Percentiles rank a stretch among this genome's conserved stretches.
Evolutionary conservation across 2,329 filamentous ascomycete genomes (phyloP).

Genomic region (Anthostomella pinea): DNA sequence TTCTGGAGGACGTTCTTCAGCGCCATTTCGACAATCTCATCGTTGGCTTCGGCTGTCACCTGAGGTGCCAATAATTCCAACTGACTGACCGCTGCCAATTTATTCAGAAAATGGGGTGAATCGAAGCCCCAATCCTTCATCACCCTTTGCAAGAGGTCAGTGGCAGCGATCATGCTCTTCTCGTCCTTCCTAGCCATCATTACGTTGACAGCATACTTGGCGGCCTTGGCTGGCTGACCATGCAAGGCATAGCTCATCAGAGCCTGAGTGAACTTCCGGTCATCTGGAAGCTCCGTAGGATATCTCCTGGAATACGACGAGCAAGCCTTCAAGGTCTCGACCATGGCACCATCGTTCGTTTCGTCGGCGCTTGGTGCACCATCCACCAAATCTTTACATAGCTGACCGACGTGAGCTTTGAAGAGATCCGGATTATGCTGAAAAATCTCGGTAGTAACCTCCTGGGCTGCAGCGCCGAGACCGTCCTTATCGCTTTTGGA

Average conservation of each 20-base stretch:
- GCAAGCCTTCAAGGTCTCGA: conserved; percentile 90
- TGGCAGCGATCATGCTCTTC: conserved; percentile 78
- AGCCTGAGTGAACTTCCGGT: conserved; percentile 77
- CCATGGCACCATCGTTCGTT: conserved; percentile 69
- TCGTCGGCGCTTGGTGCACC: conserved; percentile 70
- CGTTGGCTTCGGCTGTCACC: conserved; percentile 69
- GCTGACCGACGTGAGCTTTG: conserved; percentile 85
- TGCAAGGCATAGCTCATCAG: conserved; percentile 80
- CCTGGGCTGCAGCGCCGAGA: conserved; percentile 76
- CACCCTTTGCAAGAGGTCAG: conserved; percentile 74
- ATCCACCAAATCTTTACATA: conserved; percentile 81
- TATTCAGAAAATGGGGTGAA: conserved; percentile 71
- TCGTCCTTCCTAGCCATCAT: conserved; percentile 72
- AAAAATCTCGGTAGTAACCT: conserved; percentile 89
- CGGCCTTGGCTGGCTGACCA: conserved; percentile 75
- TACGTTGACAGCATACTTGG: conserved; percentile 92
- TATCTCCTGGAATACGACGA: conserved; percentile 87
- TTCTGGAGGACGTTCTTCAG: conserved; percentile 72
- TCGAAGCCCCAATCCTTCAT: conserved; percentile 73
- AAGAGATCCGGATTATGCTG: conserved; percentile 85
- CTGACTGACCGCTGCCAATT: conserved; percentile 68
- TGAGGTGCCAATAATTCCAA: conserved; percentile 72
- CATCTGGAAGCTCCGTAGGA: conserved; percentile 75
- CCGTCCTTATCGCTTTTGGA: conserved; percentile 80
- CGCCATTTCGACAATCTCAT: conserved; percentile 75